Base-by-base conservation (phyloP, 2,329 filamentous ascomycete species). In the Nothophoma quercina region DNA sequence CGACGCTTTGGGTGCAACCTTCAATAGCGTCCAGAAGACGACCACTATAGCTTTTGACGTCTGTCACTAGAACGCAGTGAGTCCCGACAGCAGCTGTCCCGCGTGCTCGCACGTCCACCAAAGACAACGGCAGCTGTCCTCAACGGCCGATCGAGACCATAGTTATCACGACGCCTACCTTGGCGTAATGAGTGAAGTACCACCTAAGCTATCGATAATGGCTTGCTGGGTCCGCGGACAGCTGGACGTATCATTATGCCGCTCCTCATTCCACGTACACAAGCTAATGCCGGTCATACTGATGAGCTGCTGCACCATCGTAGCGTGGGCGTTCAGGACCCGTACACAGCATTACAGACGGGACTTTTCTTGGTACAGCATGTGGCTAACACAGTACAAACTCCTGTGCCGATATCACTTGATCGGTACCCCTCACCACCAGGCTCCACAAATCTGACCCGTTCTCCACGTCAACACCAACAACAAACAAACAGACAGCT, bases 241-340 rank as follows among this genome's bases (percentile, higher is more conserved):
- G 21, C 4, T 13, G 15, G 5, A 26, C 13, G 23, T 51, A n/a
- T n/a, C 15, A 16, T 22, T 28, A 25, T 46, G 30, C 36, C 25
- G 15, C 25, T 41, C 25, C 19, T 9, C 34, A 34, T 36, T 35
- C 36, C 35, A 42, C 30, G 9, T 25, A 15, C 36, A 21, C 38
- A 12, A 9, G 18, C 26, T 49, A 39, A 42, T 44, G 51, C 44
- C 1, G 29, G 51, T 44, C 51, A 54, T 43, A 12, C 19, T 38
- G 30, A 23, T 43, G 30, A 35, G 29, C 32, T 21, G 10, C 39
- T 39, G 15, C 33, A 40, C 26, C 43, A 38, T 35, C n/a, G 15
- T 42, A 44, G 19, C 42, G 15, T 34, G 36, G 28, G 16, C 22
- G 18, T 45, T 16, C 16, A 29, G 34, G 7, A 25, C 21, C 25